Percentiles rank a stretch among this genome's conserved stretches.
Evolutionary conservation across 805 yeast species (phyloP).

Genomic region (Zygosaccharomyces kombuchaensis): DNA sequence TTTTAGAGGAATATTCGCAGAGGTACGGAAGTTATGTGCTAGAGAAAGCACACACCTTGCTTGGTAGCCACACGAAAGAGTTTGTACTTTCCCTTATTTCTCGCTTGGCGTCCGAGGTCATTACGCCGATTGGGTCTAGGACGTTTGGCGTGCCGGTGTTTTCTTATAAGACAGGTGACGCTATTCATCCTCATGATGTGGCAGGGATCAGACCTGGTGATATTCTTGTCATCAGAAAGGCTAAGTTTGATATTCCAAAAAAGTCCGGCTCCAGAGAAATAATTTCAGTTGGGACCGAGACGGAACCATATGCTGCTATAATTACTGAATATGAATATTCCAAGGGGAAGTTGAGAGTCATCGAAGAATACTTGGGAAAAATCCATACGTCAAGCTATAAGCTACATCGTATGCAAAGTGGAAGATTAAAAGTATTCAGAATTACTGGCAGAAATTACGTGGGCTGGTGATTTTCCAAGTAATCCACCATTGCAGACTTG

Average conservation of each 20-base stretch:
- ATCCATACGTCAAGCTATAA: slow-evolving; percentile 60
- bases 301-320: slow-evolving; percentile 52
- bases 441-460: slow-evolving; percentile 67
- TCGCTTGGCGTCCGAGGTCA: slow-evolving; percentile 37
- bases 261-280: slow-evolving; percentile 47
- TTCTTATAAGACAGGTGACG: slow-evolving; percentile 53
- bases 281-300: slow-evolving; percentile 54
- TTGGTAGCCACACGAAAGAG: slow-evolving; percentile 25
- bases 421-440: slow-evolving; percentile 76
- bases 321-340: slow-evolving; percentile 69
- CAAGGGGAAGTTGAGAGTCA: slow-evolving; percentile 66
- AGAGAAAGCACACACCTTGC: slow-evolving; percentile 39
- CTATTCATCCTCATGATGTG: slow-evolving; percentile 43
- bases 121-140: slow-evolving; percentile 59
- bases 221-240: slow-evolving; percentile 68
- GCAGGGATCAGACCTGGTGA: slow-evolving; percentile 82
- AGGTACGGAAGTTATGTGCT: slow-evolving; percentile 50
- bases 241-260: slow-evolving; percentile 64
- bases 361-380: slow-evolving; percentile 53
- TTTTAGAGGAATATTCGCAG: slow-evolving; percentile 46
- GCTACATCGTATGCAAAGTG: slow-evolving; percentile 68
- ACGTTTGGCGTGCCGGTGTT: slow-evolving; percentile 55
- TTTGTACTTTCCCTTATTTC: slow-evolving; percentile 38
- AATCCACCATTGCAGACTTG: background rate
- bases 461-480: slow-evolving; percentile 50